Base-by-base conservation (phyloP, 305 asterid species). In the Petunia hybrid region DNA sequence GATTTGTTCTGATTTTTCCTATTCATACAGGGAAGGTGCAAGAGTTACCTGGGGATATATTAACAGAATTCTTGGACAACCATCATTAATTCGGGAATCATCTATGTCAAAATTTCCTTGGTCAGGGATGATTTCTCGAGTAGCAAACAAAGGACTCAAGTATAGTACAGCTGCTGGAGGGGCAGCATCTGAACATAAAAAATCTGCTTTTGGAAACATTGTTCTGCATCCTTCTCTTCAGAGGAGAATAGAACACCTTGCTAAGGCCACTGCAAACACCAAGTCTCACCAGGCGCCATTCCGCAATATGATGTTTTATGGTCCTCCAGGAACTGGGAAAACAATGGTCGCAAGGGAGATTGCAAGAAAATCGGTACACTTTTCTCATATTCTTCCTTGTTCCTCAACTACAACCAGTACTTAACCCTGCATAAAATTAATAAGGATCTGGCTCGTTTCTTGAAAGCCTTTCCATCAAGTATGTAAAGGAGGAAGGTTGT, bases 271-370 rank as follows among this genome's bases (percentile, higher is more conserved):
- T 16, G 90, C 98, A 48, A 96, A 96, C 90, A 96, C 99, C 51
- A 96, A 96, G 86, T 83, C 86, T 82, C 97, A 96, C 84, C 93
- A 91, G 92, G 99, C 99, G 60, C 98, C 99, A 10, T 96, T 96
- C 61, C 92, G 99, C 75, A 96, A 96, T 88, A 93, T 96, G 98
- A 95, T 96, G 68, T 96, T 96, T 84, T 96, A 94, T 83, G 99
- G 99, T 39, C 97, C 97, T 85, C 99, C 99, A 74, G 99, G 99
- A 80, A 96, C 99, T 7, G 99, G 99, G 45, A 96, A 96, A 90
- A 96, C 99, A 70, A 92, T 96, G 98, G 99, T 96, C 76, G 99
- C 99, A 14, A 91, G 95, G 90, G 98, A 96, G 85, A 96, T 96
- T 43, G 98, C 99, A 59, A 90, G 95, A 89, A 95, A 89, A 88